Percentiles rank a stretch among this genome's conserved stretches.
These are phyloP conservation scores for Coemansia reversa DNA, from an alignment of 192 early-diverging fungal genomes.

Conservation along the genomic window DNA sequence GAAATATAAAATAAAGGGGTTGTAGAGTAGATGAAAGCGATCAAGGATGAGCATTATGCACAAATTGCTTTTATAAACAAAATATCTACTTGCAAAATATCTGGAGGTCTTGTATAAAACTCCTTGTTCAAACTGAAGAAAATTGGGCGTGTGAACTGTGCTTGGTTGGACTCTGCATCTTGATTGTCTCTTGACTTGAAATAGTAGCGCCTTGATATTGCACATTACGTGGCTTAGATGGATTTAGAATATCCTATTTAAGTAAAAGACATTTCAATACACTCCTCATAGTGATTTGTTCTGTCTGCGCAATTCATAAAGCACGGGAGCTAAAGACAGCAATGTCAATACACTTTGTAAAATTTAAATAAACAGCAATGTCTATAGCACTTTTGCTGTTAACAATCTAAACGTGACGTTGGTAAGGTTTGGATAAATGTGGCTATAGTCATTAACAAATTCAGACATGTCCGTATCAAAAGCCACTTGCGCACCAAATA, in stretches of 20 bases:
- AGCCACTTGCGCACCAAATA: constrained; percentile 10
- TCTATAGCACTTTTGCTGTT: neutral
- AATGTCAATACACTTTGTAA: neutral
- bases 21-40: neutral
- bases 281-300: neutral
- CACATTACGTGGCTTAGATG: neutral
- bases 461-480: constrained; percentile 2
- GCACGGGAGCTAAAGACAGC: neutral
- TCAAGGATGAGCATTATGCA: neutral
- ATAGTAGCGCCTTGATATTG: neutral
- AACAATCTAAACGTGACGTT: constrained; percentile 6
- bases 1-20: neutral
- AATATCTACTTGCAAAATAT: neutral
- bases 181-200: neutral
- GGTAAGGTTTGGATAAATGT: constrained; percentile 3
- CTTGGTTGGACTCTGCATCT: neutral
- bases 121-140: neutral
- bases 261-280: neutral
- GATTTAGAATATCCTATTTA: neutral
- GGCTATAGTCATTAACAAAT: constrained; percentile 10
- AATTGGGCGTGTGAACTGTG: neutral
- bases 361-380: neutral
- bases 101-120: neutral
- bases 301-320: neutral
- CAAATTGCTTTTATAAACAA: neutral